Conservation (phyloP, 768 basidiomycete species). For the Hygrocybe punicea region DNA sequence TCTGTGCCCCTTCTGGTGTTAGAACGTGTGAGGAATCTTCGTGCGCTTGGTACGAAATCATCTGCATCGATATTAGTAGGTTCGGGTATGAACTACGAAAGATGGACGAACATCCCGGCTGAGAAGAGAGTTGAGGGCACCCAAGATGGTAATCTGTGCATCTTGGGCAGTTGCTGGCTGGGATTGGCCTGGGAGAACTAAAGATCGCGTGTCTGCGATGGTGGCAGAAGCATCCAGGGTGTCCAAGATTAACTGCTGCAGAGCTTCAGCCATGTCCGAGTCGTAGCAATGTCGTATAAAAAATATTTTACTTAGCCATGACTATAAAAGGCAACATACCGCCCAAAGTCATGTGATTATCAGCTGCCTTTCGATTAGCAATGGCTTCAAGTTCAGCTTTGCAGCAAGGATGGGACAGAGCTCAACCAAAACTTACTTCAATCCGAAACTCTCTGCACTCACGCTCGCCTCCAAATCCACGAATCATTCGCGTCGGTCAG, state of each 20-base stretch:
- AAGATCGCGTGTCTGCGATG: slow-evolving; percentile 66
- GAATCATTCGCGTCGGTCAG: slow-evolving; percentile 81
- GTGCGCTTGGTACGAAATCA: slow-evolving; percentile 77
- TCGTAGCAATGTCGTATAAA: too few species aligned
- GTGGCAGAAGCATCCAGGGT: slow-evolving; percentile 53
- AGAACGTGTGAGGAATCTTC: slow-evolving; percentile 71
- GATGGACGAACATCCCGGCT: slow-evolving; percentile 69
- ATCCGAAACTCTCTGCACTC: slow-evolving; percentile 43
- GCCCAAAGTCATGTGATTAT: neutral
- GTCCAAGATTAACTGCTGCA: slow-evolving; percentile 79
- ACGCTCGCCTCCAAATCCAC: slow-evolving; percentile 32
- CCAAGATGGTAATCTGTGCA: slow-evolving; percentile 79
- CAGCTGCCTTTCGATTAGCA: too few species aligned
- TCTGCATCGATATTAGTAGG: slow-evolving; percentile 45
- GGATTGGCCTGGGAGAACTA: slow-evolving; percentile 62
- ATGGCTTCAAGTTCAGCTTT: slow-evolving; percentile 31
- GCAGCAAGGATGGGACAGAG: slow-evolving; percentile 64
- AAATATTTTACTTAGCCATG: too few species aligned
- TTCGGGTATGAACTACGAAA: slow-evolving; percentile 12
- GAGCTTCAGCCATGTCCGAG: slow-evolving; percentile 62
- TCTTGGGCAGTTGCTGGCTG: slow-evolving; percentile 62
- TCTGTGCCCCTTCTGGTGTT: slow-evolving; percentile 78
- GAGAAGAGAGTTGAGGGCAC: slow-evolving; percentile 85
- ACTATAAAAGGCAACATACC: too few species aligned
- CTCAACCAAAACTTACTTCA: slow-evolving; percentile 51